Base-by-base conservation (phyloP, 2,329 filamentous ascomycete genomes). In the Scedosporium apiospermum region DNA sequence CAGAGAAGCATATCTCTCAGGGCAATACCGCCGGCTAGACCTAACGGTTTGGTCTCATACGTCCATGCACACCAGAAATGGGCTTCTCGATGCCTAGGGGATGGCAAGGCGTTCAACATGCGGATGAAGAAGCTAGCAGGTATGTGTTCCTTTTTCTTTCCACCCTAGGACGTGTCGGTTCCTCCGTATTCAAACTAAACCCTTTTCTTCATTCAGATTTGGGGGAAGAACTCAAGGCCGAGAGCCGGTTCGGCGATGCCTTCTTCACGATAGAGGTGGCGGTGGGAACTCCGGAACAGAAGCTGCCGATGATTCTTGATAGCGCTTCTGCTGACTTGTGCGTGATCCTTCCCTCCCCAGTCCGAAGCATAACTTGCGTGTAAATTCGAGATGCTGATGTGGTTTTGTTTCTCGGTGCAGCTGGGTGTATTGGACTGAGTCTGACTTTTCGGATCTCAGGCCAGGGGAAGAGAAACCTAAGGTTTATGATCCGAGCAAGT, bases 261-360 rank as follows among this genome's bases (percentile, higher is more conserved):
- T 71, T 77, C 61, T 81, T 75, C 70, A 69, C 79, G 27, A 73
- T 76, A 34, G 74, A 80, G 30, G 67, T 80, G 27, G 69, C 75
- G 58, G 68, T 83, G 57, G 81, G 81, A 9, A 78, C 72, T 14
- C 81, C 81, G 0, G 74, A 78, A 1, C 80, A 83, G 65, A 71
- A 69, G 5, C 62, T 82, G 51, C 77, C 76, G 57, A 68, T 83
- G 51, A 76, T 80, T n/a, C 66, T 83, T 26, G 81, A 83, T 66
- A 83, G 80, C 2, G 82, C 81, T 10, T 84, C 82, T 6, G 75
- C 78, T 9, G 82, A 84, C 64, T 72, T 82, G 87, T 95, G 82
- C 82, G 88, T 85, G 10, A 10, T 3, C 57, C 30, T 14, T n/a
- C 7, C 42, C 41, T 12, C n/a, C n/a, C 21, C 18, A 12, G 5